Percentiles rank a stretch among this genome's conserved stretches.
phyloP scores from a whole-genome alignment of 2,329 filamentous ascomycete genomes.

The Dissoconium aciculare region DNA sequence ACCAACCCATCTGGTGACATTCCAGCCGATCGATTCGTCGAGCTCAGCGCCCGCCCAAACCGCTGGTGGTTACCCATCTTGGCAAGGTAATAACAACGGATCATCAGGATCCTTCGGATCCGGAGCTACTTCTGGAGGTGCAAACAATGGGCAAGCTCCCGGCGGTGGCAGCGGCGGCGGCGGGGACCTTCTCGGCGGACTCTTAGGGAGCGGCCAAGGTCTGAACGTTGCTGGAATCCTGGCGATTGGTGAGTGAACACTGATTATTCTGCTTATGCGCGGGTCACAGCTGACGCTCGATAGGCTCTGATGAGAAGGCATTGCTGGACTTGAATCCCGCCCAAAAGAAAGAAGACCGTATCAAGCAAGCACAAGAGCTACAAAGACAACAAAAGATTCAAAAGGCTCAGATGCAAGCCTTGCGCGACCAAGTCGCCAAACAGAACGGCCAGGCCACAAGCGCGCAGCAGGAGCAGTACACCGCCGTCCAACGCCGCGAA shows the following conservation, averaged over 20 bases:
- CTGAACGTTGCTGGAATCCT: conserved; percentile 1
- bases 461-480: neutral
- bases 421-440: neutral
- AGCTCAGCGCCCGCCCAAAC: neutral
- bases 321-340: neutral
- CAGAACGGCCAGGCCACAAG: neutral
- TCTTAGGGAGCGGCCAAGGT: neutral
- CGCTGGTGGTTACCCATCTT: neutral
- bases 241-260: conserved; percentile 1
- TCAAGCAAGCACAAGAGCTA: neutral
- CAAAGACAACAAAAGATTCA: neutral
- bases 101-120: neutral
- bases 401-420: neutral
- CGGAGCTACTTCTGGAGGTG: neutral
- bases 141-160: neutral
- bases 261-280: neutral
- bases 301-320: conserved; percentile 1
- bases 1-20: neutral
- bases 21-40: neutral
- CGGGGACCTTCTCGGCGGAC: neutral
- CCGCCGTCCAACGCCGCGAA: neutral
- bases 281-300: neutral
- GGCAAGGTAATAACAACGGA: neutral
- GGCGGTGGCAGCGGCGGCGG: neutral
- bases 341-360: neutral